Evolutionary conservation across 2,329 filamentous ascomycete genomes (phyloP).

Genomic region (Cladosporium sp.): DNA sequence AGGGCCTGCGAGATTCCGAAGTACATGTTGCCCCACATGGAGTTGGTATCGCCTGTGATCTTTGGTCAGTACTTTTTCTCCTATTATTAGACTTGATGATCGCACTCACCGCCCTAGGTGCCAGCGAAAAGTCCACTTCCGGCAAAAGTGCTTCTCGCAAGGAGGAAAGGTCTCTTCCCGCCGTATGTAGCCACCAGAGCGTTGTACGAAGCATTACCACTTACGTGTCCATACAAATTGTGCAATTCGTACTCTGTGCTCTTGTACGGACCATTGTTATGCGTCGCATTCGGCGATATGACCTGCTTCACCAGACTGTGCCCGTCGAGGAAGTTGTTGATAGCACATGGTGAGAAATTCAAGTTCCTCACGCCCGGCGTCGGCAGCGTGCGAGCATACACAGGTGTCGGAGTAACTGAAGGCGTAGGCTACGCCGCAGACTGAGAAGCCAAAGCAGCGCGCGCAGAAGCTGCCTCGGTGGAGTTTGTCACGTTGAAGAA

Average conservation of each 20-base stretch:
- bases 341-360: conserved; percentile 29
- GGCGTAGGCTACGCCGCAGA: conserved; percentile 22
- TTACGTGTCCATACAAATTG: conserved; percentile 28
- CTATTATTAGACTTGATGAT: neutral
- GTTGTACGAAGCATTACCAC: conserved; percentile 26
- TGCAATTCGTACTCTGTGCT: conserved; percentile 30
- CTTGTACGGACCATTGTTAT: conserved; percentile 28
- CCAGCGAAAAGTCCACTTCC: conserved; percentile 72
- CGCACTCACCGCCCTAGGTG: conserved; percentile 54
- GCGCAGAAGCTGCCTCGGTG: conserved; percentile 28
- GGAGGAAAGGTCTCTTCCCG: conserved; percentile 73
- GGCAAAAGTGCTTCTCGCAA: conserved; percentile 76
- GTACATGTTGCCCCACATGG: conserved; percentile 58
- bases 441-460: conserved; percentile 23
- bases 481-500: conserved; percentile 30
- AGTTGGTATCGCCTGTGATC: conserved; percentile 57
- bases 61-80: conserved; percentile 19
- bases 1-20: conserved; percentile 29
- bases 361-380: conserved; percentile 27
- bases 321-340: conserved; percentile 28
- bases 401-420: conserved; percentile 20
- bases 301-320: conserved; percentile 27
- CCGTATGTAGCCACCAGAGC: conserved; percentile 55
- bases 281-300: conserved; percentile 28
- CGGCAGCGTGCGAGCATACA: conserved; percentile 22